These are phyloP conservation scores for Xylariaceae sp. DNA, from an alignment of 2,329 filamentous ascomycete genomes.

Conservation along the genomic window DNA sequence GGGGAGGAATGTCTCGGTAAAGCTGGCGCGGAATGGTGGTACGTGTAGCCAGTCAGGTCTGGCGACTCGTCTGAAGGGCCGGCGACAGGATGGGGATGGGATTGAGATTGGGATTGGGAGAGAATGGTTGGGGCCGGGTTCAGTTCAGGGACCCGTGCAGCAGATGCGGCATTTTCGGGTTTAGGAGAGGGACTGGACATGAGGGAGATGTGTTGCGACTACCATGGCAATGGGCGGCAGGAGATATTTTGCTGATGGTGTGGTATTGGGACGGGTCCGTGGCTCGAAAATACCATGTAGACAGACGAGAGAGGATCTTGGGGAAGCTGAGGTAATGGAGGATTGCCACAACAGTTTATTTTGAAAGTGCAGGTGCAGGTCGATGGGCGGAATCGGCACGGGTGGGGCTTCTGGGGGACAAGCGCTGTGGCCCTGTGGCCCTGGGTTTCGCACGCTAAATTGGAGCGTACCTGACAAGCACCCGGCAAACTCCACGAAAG, in stretches of 20 bases:
- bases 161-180: conserved; percentile 51
- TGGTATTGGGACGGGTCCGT: conserved; percentile 9
- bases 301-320: conserved; percentile 1
- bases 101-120: no score
- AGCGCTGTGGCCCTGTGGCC: no score
- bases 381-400: conserved; percentile 18
- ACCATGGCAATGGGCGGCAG: conserved; percentile 21
- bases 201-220: conserved; percentile 51
- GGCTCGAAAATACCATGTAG: neutral
- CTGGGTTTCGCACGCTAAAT: no score
- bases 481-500: no score
- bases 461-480: no score
- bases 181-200: conserved; percentile 50
- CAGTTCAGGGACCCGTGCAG: conserved; percentile 27
- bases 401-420: conserved; percentile 6
- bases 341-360: conserved; percentile 10
- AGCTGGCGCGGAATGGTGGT: conserved; percentile 15
- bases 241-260: conserved; percentile 14
- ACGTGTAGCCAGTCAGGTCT: conserved; percentile 19
- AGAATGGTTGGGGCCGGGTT: conserved; percentile 18
- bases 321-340: conserved; percentile 5
- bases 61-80: conserved; percentile 8
- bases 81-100: conserved; percentile 5
- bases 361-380: neutral
- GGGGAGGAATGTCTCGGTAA: conserved; percentile 13